These are phyloP conservation scores for Exophiala bonariae DNA, from an alignment of 2,329 filamentous ascomycete species.

Conservation along the genomic window DNA sequence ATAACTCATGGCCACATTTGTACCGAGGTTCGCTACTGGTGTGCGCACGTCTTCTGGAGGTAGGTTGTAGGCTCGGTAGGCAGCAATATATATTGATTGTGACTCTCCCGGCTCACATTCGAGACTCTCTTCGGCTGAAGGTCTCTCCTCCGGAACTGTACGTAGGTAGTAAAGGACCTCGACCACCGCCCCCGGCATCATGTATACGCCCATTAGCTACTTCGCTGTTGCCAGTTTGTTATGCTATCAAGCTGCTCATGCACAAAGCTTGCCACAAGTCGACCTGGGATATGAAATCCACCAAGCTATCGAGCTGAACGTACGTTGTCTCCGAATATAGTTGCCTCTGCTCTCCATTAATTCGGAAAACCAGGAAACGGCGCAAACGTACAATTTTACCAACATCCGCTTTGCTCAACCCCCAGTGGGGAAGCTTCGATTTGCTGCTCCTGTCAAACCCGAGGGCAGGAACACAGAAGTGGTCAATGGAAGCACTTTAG, in stretches of 20 bases:
- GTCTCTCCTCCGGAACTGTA: no score
- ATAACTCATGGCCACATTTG: no score
- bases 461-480: conserved; percentile 44
- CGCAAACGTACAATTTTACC: conserved; percentile 54
- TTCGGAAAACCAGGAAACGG: conserved; percentile 33
- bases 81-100: no score
- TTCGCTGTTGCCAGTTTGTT: neutral
- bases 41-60: no score
- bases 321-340: conserved; percentile 4
- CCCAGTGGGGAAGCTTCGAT: conserved; percentile 52
- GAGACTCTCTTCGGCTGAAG: no score
- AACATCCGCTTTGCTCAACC: conserved; percentile 59
- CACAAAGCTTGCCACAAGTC: conserved; percentile 38
- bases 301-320: conserved; percentile 37
- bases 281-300: conserved; percentile 58
- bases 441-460: conserved; percentile 48
- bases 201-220: no score
- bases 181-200: no score
- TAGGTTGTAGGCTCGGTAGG: no score
- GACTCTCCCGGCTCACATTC: no score
- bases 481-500: conserved; percentile 43
- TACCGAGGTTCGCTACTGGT: no score
- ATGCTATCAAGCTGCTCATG: neutral
- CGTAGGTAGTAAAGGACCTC: no score
- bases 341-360: conserved; percentile 10